Percentiles rank a stretch among this genome's conserved stretches.
phyloP scores from a whole-genome alignment of 2,329 filamentous ascomycete genomes.

The Emmonsiellopsis sp. region DNA sequence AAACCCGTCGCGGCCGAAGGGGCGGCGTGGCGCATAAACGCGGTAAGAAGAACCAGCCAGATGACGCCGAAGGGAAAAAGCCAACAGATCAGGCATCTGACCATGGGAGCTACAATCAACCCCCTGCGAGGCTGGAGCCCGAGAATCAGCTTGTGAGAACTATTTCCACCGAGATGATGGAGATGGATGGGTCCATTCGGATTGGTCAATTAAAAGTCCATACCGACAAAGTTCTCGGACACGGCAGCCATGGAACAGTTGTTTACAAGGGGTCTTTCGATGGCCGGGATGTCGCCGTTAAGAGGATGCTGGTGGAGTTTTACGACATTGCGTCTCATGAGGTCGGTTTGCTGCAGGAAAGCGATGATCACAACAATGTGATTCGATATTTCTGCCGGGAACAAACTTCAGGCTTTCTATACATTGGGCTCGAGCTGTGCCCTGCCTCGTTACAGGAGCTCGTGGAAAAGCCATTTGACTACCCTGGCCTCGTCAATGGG shows the following conservation, averaged over 20 bases:
- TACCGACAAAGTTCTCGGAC: constrained; percentile 52
- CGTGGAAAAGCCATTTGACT: constrained; percentile 63
- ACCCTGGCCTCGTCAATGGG: constrained; percentile 54
- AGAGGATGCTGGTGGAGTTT: constrained; percentile 92
- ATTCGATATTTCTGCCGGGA: constrained; percentile 95
- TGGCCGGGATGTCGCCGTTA: constrained; percentile 85
- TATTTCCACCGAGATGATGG: constrained; percentile 49
- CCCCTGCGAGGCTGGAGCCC: constrained; percentile 47
- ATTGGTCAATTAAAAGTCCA: constrained; percentile 54
- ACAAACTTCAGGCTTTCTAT: constrained; percentile 79
- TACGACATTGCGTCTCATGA: constrained; percentile 94
- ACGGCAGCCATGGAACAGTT: constrained; percentile 92
- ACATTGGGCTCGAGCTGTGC: constrained; percentile 91
- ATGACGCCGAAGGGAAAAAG: constrained; percentile 45
- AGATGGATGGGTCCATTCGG: constrained; percentile 51
- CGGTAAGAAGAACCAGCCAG: constrained; percentile 46
- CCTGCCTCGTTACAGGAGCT: constrained; percentile 90
- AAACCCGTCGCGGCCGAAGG: constrained; percentile 60
- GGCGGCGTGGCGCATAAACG: constrained; percentile 59
- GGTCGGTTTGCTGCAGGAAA: constrained; percentile 80
- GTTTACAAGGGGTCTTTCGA: constrained; percentile 95
- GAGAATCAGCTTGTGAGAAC: constrained; percentile 48
- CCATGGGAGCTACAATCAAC: constrained; percentile 28
- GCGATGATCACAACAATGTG: constrained; percentile 92
- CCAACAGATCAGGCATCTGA: constrained; percentile 43